phyloP scores from a whole-genome alignment of 441 rosid species.

The Pelargonium cotyledonis region DNA sequence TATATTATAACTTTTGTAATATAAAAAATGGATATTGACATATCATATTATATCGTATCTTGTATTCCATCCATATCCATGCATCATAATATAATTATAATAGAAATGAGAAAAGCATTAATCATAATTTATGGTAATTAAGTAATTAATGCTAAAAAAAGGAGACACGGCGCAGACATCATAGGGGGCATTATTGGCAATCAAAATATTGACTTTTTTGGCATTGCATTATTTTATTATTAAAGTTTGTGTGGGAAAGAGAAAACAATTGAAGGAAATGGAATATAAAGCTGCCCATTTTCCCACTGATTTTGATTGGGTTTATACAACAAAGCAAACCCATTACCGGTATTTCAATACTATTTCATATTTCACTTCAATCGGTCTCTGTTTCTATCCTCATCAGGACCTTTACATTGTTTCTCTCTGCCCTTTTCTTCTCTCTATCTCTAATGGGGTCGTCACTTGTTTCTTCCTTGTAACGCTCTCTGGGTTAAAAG shows the following conservation, averaged over 20 bases:
- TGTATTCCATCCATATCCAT: no score
- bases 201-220: constrained; percentile 15
- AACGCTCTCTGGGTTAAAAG: constrained; percentile 25
- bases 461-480: constrained; percentile 28
- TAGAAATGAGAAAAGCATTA: background rate
- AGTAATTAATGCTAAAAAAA: background rate
- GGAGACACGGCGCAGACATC: background rate
- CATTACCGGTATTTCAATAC: background rate
- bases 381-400: constrained; percentile 15
- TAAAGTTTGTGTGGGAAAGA: constrained; percentile 12
- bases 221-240: constrained; percentile 3
- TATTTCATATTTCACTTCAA: constrained; percentile 3
- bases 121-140: background rate
- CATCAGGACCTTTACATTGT: background rate
- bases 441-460: constrained; percentile 25
- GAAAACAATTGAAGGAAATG: constrained; percentile 13
- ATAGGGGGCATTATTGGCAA: constrained; percentile 31
- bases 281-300: constrained; percentile 11
- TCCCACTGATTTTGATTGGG: background rate
- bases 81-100: background rate
- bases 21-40: no score
- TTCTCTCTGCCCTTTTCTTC: background rate
- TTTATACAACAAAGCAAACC: background rate
- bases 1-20: no score
- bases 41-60: no score